phyloP scores from a whole-genome alignment of 2,329 filamentous ascomycete genomes.

The Penicillium sclerotiorum region DNA sequence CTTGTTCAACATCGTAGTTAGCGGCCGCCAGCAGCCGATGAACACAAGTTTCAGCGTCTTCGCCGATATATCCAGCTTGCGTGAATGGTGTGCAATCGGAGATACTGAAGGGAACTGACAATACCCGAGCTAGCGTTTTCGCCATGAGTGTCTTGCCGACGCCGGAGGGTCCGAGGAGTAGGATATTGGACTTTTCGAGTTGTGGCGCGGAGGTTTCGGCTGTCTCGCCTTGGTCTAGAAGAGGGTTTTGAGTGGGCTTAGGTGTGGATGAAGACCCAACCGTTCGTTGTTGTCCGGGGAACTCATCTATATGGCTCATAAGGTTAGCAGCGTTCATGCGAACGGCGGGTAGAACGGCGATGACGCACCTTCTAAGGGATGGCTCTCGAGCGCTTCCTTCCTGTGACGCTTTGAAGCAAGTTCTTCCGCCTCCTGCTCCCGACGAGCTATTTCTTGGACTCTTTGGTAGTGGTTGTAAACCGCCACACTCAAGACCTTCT shows the following conservation, averaged over 20 bases:
- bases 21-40: conserved; percentile 86
- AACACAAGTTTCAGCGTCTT: conserved; percentile 95
- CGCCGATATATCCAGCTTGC: conserved; percentile 95
- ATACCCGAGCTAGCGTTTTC: conserved; percentile 84
- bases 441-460: conserved; percentile 72
- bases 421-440: conserved; percentile 78
- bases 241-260: conserved; percentile 22
- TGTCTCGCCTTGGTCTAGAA: conserved; percentile 44
- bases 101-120: conserved; percentile 95
- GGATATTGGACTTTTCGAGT: conserved; percentile 93
- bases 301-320: conserved; percentile 55
- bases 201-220: conserved; percentile 64
- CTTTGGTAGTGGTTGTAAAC: conserved; percentile 97
- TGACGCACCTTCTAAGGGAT: conserved; percentile 74
- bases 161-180: conserved; percentile 88
- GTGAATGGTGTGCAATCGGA: conserved; percentile 96
- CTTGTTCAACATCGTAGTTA: conserved; percentile 81
- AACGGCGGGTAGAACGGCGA: neutral
- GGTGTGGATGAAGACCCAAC: conserved; percentile 41
- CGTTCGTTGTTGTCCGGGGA: conserved; percentile 62
- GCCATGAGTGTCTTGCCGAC: conserved; percentile 94
- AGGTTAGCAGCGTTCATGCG: neutral
- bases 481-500: conserved; percentile 89
- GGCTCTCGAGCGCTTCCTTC: conserved; percentile 67
- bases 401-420: conserved; percentile 70